phyloP scores from a whole-genome alignment of 768 basidiomycete genomes.

The Agaricus subrufescens region DNA sequence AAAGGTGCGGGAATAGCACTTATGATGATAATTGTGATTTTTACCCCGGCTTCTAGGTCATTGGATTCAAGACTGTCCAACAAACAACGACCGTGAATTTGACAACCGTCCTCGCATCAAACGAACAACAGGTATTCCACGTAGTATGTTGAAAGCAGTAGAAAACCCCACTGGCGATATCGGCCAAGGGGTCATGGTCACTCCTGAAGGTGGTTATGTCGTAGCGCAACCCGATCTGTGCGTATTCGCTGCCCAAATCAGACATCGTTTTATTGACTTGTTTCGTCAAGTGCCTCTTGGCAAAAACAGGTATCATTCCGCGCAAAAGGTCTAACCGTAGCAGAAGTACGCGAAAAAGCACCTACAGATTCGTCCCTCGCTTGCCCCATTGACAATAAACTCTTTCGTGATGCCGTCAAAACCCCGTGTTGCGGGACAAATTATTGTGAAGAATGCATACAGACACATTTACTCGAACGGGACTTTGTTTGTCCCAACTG shows the following conservation, averaged over 20 bases:
- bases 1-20: constrained; percentile 61
- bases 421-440: constrained; percentile 89
- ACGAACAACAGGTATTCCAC: constrained; percentile 95
- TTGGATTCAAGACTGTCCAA: constrained; percentile 99
- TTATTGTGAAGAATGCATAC: constrained; percentile 98
- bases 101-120: constrained; percentile 95
- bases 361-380: constrained; percentile 76
- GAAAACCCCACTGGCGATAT: constrained; percentile 78
- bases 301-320: constrained; percentile 77
- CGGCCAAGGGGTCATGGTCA: constrained; percentile 93
- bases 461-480: constrained; percentile 88
- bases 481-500: constrained; percentile 95
- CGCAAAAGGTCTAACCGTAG: constrained; percentile 75
- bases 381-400: constrained; percentile 90
- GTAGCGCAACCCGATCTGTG: constrained; percentile 95
- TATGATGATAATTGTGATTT: constrained; percentile 10
- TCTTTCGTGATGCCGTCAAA: constrained; percentile 91
- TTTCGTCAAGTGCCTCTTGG: constrained; percentile 74
- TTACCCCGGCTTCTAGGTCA: constrained; percentile 59
- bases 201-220: constrained; percentile 97
- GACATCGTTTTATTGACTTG: neutral
- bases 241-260: constrained; percentile 28
- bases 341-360: constrained; percentile 83
- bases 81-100: constrained; percentile 92
- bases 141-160: constrained; percentile 95